Percentiles rank a stretch among this genome's conserved stretches.
Evolutionary conservation across 352 stramenopile species (phyloP).

Genomic region (Phytophthora hybrid): DNA sequence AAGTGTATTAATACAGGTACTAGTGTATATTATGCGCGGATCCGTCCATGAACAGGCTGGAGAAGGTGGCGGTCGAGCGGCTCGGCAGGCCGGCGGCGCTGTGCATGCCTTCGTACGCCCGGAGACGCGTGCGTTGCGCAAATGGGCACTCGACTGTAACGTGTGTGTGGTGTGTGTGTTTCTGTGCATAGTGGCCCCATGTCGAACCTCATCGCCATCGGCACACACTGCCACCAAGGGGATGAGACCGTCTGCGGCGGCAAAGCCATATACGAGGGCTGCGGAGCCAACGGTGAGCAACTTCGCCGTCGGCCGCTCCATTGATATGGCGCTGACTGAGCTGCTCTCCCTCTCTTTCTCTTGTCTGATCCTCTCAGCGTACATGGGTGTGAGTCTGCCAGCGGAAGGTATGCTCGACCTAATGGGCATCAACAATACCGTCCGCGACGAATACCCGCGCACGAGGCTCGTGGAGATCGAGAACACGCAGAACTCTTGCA

Average conservation of each 20-base stretch:
- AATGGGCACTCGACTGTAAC: slow-evolving; percentile 11
- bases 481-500: slow-evolving; percentile 98
- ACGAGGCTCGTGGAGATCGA: slow-evolving; percentile 95
- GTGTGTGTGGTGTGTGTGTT: neutral
- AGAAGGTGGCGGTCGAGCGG: slow-evolving; percentile 91
- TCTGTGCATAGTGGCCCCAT: slow-evolving; percentile 87
- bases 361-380: slow-evolving; percentile 50
- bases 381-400: slow-evolving; percentile 92
- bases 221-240: slow-evolving; percentile 93
- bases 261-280: slow-evolving; percentile 96
- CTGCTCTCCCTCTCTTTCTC: neutral
- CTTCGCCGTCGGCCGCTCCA: neutral
- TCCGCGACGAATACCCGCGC: slow-evolving; percentile 81
- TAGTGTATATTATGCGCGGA: too few relatives aligned
- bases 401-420: slow-evolving; percentile 88
- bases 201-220: slow-evolving; percentile 96
- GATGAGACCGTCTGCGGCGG: slow-evolving; percentile 96
- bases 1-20: too few relatives aligned
- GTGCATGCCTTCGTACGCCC: slow-evolving; percentile 93
- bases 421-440: slow-evolving; percentile 77
- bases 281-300: slow-evolving; percentile 79
- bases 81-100: slow-evolving; percentile 96
- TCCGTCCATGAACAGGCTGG: slow-evolving; percentile 50
- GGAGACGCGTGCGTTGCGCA: slow-evolving; percentile 1
- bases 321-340: slow-evolving; percentile 2